These are phyloP conservation scores for Tricholoma bakamatsutake DNA, from an alignment of 768 basidiomycete genomes.

Conservation along the genomic window DNA sequence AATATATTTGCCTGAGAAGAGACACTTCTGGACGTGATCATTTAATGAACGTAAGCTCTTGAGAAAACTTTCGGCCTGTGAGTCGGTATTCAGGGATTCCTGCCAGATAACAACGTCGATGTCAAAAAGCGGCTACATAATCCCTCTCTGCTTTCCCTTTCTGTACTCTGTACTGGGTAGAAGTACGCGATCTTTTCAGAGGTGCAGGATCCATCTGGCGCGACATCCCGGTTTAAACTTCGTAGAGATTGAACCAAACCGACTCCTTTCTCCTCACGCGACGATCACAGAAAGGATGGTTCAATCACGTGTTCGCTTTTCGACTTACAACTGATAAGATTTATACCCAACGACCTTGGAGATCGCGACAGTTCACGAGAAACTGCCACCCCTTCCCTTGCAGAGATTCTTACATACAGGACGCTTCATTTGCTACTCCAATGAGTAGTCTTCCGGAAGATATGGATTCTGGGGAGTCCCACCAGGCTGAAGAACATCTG, in stretches of 20 bases:
- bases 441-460: neutral
- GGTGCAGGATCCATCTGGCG: too few relatives aligned
- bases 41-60: constrained; percentile 65
- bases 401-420: neutral
- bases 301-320: too few relatives aligned
- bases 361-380: constrained; percentile 2
- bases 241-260: too few relatives aligned
- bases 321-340: too few relatives aligned
- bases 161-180: too few relatives aligned
- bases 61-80: constrained; percentile 12
- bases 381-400: constrained; percentile 2
- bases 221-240: too few relatives aligned
- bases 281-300: too few relatives aligned
- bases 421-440: neutral
- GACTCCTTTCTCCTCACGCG: too few relatives aligned
- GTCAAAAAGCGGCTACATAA: too few relatives aligned
- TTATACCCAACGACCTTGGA: too few relatives aligned
- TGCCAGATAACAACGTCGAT: constrained; percentile 74
- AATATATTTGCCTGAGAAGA: constrained; percentile 79
- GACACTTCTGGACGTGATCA: constrained; percentile 69
- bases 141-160: too few relatives aligned
- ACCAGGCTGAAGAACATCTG: neutral
- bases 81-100: constrained; percentile 11
- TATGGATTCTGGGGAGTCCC: neutral
- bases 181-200: too few relatives aligned